phyloP scores from a whole-genome alignment of 208 protist genomes.

The Leptomonas pyrrhocoris region DNA sequence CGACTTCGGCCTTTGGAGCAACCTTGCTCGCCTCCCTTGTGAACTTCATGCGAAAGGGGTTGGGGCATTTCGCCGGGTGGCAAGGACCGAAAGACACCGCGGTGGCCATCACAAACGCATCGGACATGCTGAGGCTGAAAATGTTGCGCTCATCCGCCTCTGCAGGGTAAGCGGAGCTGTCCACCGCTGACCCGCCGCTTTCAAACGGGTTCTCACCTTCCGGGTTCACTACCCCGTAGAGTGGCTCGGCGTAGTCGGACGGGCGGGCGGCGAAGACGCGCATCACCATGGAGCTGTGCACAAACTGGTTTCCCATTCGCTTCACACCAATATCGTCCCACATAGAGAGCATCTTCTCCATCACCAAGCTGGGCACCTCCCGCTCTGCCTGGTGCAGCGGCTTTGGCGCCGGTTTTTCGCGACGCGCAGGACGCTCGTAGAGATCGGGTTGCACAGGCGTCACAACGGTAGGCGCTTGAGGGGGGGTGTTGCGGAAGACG shows the following conservation, averaged over 20 bases:
- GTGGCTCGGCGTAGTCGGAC: slow-evolving; percentile 39
- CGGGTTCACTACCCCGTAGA: slow-evolving; percentile 51
- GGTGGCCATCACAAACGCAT: slow-evolving; percentile 61
- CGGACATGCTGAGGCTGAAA: slow-evolving; percentile 35
- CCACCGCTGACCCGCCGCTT: background rate
- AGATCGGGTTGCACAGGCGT: slow-evolving; percentile 15
- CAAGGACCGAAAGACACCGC: slow-evolving; percentile 48
- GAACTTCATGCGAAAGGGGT: slow-evolving; percentile 44
- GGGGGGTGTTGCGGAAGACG: slow-evolving; percentile 32
- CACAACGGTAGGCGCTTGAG: slow-evolving; percentile 28
- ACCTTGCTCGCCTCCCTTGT: slow-evolving; percentile 18
- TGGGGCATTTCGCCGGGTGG: slow-evolving; percentile 43
- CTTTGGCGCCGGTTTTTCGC: slow-evolving; percentile 72
- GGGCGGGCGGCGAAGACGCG: slow-evolving; percentile 80
- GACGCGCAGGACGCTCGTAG: slow-evolving; percentile 48
- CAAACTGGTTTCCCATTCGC: slow-evolving; percentile 70
- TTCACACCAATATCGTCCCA: slow-evolving; percentile 83
- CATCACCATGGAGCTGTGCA: slow-evolving; percentile 91
- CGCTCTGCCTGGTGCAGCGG: slow-evolving; percentile 80
- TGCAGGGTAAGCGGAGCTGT: slow-evolving; percentile 1
- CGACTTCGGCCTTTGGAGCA: slow-evolving; percentile 15
- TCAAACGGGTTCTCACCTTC: slow-evolving; percentile 65
- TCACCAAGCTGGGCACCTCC: slow-evolving; percentile 56
- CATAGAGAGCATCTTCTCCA: slow-evolving; percentile 74
- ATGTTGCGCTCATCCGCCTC: slow-evolving; percentile 5